Conservation (phyloP, 2,329 filamentous ascomycete genomes). For the Colletotrichum euphorbiae region DNA sequence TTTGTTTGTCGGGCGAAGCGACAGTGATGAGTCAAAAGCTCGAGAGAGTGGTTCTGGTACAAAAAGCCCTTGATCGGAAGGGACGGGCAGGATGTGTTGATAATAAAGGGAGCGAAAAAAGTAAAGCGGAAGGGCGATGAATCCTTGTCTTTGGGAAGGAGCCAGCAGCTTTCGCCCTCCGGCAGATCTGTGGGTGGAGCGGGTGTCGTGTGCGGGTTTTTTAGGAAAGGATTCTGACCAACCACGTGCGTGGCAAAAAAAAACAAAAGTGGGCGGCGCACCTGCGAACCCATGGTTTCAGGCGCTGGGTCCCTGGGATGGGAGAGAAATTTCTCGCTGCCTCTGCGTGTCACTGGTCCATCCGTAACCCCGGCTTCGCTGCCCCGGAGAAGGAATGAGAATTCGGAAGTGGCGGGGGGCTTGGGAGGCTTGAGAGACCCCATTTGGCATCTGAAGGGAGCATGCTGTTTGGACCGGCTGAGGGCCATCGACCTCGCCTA, state of each 20-base stretch:
- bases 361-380: slow-evolving; percentile 1
- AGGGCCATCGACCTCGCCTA: slow-evolving; percentile 22
- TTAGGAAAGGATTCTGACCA: slow-evolving; percentile 38
- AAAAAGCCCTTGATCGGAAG: not conserved
- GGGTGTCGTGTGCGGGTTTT: slow-evolving; percentile 42
- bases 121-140: slow-evolving; percentile 13
- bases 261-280: slow-evolving; percentile 14
- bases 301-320: not conserved
- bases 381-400: slow-evolving; percentile 35
- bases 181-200: slow-evolving; percentile 32
- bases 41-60: not conserved
- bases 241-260: slow-evolving; percentile 26
- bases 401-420: slow-evolving; percentile 19
- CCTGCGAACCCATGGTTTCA: slow-evolving; percentile 20
- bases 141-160: slow-evolving; percentile 23
- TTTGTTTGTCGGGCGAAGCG: slow-evolving; percentile 6
- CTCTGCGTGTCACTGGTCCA: slow-evolving; percentile 11
- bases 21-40: slow-evolving; percentile 25
- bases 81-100: slow-evolving; percentile 9
- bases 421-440: not conserved
- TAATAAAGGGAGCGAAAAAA: slow-evolving; percentile 34
- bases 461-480: slow-evolving; percentile 25
- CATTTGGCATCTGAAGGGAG: slow-evolving; percentile 13
- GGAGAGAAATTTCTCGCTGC: slow-evolving; percentile 35
- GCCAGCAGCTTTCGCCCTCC: not conserved